Percentiles rank a stretch among this genome's conserved stretches.
phyloP scores from a whole-genome alignment of 2,329 filamentous ascomycete genomes.

The Neurospora sp. region DNA sequence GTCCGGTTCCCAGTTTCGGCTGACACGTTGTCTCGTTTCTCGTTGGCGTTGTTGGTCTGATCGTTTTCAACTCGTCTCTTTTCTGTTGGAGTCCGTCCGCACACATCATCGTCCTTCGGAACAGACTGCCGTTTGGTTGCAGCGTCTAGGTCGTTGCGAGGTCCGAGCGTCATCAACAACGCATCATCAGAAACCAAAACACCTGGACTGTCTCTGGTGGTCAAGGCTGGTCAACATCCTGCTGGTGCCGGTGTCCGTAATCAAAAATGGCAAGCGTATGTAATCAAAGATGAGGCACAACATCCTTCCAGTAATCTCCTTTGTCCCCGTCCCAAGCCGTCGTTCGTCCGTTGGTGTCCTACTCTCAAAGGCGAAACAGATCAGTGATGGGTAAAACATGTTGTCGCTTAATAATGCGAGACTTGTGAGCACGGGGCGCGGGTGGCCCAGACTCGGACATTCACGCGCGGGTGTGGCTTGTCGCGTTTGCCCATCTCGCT shows the following conservation, averaged over 20 bases:
- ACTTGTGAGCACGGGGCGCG: neutral
- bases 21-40: neutral
- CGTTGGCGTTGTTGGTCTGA: neutral
- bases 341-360: neutral
- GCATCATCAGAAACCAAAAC: neutral
- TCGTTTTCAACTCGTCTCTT: neutral
- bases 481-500: neutral
- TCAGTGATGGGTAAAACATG: neutral
- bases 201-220: neutral
- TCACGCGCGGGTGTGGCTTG: neutral
- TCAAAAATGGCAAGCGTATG: neutral
- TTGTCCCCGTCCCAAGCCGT: neutral
- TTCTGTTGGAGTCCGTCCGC: neutral
- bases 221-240: neutral
- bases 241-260: neutral
- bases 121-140: neutral
- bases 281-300: neutral
- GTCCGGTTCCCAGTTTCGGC: neutral
- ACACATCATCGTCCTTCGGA: neutral
- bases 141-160: neutral
- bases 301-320: neutral
- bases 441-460: neutral
- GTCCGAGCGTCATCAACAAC: neutral
- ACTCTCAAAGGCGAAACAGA: neutral
- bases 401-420: neutral